phyloP scores from a whole-genome alignment of 805 yeast species.

The Metschnikowia anglica region DNA sequence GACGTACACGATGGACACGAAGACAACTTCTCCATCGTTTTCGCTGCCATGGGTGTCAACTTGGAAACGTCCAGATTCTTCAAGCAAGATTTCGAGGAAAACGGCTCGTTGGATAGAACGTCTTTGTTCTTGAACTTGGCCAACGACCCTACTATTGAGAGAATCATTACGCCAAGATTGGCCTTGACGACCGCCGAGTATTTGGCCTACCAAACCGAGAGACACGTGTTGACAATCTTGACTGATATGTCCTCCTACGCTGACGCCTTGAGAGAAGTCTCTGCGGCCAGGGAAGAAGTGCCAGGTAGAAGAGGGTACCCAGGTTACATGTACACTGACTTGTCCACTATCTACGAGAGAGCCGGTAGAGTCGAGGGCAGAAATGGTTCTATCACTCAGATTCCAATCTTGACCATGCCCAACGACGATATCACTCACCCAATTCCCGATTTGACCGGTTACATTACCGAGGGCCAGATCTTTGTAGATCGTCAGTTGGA shows the following conservation, averaged over 20 bases:
- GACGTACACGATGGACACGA: conserved; percentile 99
- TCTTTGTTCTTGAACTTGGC: conserved; percentile 96
- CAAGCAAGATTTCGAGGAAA: conserved; percentile 99
- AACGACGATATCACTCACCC: conserved; percentile 99
- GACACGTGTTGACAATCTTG: conserved; percentile 95
- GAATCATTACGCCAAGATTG: conserved; percentile 98
- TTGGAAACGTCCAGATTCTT: conserved; percentile 97
- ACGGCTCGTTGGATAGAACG: conserved; percentile 97
- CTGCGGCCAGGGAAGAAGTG: conserved; percentile 99
- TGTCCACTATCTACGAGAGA: conserved; percentile 97
- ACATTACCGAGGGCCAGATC: conserved; percentile 98
- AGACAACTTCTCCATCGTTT: conserved; percentile 97
- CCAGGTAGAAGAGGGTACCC: conserved; percentile 99
- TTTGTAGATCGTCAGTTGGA: conserved; percentile 93
- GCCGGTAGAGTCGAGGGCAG: conserved; percentile 99
- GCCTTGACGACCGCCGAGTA: conserved; percentile 98
- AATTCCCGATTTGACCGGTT: conserved; percentile 99
- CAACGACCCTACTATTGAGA: conserved; percentile 98
- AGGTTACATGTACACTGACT: conserved; percentile 99
- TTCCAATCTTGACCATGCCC: conserved; percentile 99
- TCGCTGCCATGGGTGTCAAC: conserved; percentile 99
- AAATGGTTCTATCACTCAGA: conserved; percentile 98
- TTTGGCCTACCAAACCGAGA: conserved; percentile 97
- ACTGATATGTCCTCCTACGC: conserved; percentile 99
- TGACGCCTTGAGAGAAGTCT: conserved; percentile 98